These are phyloP conservation scores for Davidsoniella australis DNA, from an alignment of 2,329 filamentous ascomycete species.

Conservation along the genomic window DNA sequence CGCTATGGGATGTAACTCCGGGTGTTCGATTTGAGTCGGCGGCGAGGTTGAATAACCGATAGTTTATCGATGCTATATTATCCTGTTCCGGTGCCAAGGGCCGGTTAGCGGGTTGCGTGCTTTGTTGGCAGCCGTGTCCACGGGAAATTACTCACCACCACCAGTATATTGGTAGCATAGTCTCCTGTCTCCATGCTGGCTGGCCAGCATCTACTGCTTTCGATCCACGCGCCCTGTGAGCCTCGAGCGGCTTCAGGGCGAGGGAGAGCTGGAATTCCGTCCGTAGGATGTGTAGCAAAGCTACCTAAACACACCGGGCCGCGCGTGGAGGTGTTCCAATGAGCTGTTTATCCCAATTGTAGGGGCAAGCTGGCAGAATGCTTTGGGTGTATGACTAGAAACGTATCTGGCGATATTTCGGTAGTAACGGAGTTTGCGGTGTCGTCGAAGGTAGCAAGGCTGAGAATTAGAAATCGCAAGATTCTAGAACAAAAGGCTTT, in stretches of 20 bases:
- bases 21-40: conserved; percentile 28
- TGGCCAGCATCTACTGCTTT: background rate
- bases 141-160: conserved; percentile 29
- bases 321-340: no score
- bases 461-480: no score
- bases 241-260: conserved; percentile 11
- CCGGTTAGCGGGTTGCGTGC: conserved; percentile 6
- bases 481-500: no score
- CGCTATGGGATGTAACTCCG: conserved; percentile 28
- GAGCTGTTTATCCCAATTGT: no score
- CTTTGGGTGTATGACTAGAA: no score
- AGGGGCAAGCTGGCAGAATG: no score
- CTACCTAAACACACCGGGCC: no score
- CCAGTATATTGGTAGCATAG: conserved; percentile 44
- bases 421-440: no score
- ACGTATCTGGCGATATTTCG: no score
- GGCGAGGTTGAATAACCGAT: conserved; percentile 35
- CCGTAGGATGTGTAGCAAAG: no score
- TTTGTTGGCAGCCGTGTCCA: background rate
- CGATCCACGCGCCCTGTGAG: conserved; percentile 8
- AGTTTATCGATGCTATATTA: conserved; percentile 37
- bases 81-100: conserved; percentile 23
- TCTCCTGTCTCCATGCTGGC: conserved; percentile 45
- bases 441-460: no score
- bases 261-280: background rate